Conservation (phyloP, 1,284 basidiomycete species). For the Ustilago curta region DNA sequence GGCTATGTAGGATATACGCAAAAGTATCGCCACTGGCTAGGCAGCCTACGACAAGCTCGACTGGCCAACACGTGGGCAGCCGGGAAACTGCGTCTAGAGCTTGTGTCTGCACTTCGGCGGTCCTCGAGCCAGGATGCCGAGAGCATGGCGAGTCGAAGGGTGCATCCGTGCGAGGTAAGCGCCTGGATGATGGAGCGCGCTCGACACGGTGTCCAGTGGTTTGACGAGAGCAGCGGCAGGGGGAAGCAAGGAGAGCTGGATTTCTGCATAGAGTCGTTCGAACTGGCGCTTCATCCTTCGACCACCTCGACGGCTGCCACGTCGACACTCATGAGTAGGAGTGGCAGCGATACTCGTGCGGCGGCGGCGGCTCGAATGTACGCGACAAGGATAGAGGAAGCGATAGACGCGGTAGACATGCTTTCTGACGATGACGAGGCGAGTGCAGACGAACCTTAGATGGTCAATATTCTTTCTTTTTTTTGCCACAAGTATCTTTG, state of each 20-base stretch:
- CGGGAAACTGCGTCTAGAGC: neutral
- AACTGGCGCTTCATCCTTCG: slow-evolving; percentile 9
- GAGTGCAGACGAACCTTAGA: slow-evolving; percentile 9
- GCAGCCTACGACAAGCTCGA: slow-evolving; percentile 7
- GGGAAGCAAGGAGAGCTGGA: slow-evolving; percentile 5
- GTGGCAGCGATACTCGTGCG: slow-evolving; percentile 14
- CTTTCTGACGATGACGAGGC: slow-evolving; percentile 14
- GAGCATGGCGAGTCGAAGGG: neutral
- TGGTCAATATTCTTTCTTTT: no score
- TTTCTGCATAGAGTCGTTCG: slow-evolving; percentile 16
- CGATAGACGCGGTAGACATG: slow-evolving; percentile 29
- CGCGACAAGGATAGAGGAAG: slow-evolving; percentile 7
- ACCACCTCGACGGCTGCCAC: slow-evolving; percentile 5
- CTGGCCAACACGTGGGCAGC: neutral
- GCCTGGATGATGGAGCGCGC: slow-evolving; percentile 44
- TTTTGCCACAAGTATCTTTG: no score
- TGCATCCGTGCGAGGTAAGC: slow-evolving; percentile 44
- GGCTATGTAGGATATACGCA: slow-evolving; percentile 33
- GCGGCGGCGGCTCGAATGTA: neutral
- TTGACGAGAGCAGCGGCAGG: neutral
- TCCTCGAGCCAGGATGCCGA: neutral
- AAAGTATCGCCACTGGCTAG: slow-evolving; percentile 17
- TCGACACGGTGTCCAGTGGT: slow-evolving; percentile 20
- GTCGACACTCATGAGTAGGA: slow-evolving; percentile 24
- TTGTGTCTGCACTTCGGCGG: slow-evolving; percentile 19